phyloP scores from a whole-genome alignment of 495 filamentous ascomycete species.

The Elasticomyces elasticus region DNA sequence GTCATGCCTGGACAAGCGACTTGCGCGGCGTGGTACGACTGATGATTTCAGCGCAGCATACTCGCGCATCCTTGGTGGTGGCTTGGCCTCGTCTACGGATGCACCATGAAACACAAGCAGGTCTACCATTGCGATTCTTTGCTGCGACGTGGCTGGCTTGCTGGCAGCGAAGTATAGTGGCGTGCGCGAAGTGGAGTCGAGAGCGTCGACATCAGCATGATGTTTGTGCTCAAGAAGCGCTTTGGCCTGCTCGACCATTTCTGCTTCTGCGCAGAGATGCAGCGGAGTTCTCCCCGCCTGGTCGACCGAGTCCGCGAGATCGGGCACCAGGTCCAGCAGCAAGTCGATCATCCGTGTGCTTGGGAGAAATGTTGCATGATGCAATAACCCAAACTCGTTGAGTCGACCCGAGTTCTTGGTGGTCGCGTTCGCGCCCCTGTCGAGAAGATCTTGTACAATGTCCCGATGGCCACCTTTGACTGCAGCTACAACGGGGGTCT shows the following conservation, averaged over 20 bases:
- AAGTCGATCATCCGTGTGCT: neutral
- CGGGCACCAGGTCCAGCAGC: conserved; percentile 8
- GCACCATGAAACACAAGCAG: conserved; percentile 8
- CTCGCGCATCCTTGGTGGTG: conserved; percentile 2
- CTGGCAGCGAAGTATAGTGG: conserved; percentile 9
- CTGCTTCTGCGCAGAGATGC: conserved; percentile 4
- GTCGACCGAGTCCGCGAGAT: neutral
- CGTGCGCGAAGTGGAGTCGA: conserved; percentile 1
- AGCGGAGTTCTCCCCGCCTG: conserved; percentile 7
- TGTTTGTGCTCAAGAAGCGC: conserved; percentile 10
- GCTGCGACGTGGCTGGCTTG: conserved; percentile 2
- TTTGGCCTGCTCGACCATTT: neutral
- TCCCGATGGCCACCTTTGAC: neutral
- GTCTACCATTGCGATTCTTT: conserved; percentile 6
- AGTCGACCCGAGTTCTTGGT: neutral
- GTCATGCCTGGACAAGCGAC: neutral
- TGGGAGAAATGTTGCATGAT: neutral
- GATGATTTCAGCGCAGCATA: conserved; percentile 7
- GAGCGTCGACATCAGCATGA: conserved; percentile 2
- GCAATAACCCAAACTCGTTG: conserved; percentile 8
- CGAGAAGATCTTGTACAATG: conserved; percentile 4
- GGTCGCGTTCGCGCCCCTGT: conserved; percentile 1
- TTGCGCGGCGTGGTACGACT: neutral
- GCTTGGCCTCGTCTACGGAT: neutral
- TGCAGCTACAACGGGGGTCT: conserved; percentile 10